These are phyloP conservation scores for Fagus crenata DNA, from an alignment of 306 rosid species.

Conservation along the genomic window DNA sequence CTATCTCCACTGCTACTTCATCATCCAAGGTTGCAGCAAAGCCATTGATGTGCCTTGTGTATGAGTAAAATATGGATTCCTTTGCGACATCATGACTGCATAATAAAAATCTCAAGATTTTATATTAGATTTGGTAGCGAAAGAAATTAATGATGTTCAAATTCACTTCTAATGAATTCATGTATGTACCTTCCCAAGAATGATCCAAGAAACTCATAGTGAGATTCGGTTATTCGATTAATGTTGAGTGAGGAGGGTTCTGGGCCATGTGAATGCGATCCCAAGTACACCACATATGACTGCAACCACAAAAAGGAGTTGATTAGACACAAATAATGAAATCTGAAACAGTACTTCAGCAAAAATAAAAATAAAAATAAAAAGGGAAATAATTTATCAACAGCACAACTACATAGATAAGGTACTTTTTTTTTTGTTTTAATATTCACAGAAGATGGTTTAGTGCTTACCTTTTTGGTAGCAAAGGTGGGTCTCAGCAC, in stretches of 20 bases:
- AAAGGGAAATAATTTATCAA: background rate
- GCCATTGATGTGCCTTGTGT: constrained; percentile 88
- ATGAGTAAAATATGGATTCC: constrained; percentile 76
- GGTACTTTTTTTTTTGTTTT: background rate
- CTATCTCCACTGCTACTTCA: constrained; percentile 59
- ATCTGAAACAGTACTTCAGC: background rate
- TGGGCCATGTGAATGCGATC: constrained; percentile 68
- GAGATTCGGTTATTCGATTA: constrained; percentile 52
- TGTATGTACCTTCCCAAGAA: constrained; percentile 60
- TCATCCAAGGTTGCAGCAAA: constrained; percentile 85
- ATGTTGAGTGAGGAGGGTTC: constrained; percentile 44
- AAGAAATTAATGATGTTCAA: background rate
- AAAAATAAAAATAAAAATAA: too few relatives aligned
- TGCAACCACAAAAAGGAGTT: constrained; percentile 17
- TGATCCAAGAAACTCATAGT: constrained; percentile 69
- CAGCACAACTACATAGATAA: background rate
- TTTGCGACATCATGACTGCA: constrained; percentile 49
- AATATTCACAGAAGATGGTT: constrained; percentile 7
- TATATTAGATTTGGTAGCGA: background rate
- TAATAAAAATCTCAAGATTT: background rate
- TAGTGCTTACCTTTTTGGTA: constrained; percentile 57
- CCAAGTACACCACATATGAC: constrained; percentile 90
- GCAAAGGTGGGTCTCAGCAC: constrained; percentile 48
- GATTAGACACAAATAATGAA: constrained; percentile 3
- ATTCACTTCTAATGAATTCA: too few relatives aligned